phyloP scores from a whole-genome alignment of 495 filamentous ascomycete species.

The Penicillium psychrofluorescens region DNA sequence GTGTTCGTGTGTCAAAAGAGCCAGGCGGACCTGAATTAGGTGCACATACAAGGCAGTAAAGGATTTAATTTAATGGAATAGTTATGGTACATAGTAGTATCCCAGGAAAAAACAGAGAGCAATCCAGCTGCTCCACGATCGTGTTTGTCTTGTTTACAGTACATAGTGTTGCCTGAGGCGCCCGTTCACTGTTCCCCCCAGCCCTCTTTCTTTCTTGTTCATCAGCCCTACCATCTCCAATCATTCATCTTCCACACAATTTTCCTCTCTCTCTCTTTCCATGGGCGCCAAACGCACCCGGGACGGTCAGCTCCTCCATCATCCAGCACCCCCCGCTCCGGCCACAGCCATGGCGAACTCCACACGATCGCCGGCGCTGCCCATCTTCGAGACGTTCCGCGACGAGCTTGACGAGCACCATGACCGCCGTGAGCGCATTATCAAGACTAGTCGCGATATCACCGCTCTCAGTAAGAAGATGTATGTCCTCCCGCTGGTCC shows the following conservation, averaged over 20 bases:
- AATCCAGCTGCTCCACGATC: no score
- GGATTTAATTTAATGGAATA: no score
- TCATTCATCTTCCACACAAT: neutral
- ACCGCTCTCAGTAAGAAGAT: conserved; percentile 96
- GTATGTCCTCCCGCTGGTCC: conserved; percentile 39
- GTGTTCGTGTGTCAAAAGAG: no score
- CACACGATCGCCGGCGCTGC: conserved; percentile 38
- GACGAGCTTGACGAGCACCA: conserved; percentile 90
- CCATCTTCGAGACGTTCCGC: conserved; percentile 81
- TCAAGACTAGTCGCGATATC: conserved; percentile 84
- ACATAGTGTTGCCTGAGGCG: no score
- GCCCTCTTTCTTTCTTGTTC: no score
- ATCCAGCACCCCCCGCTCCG: conserved; percentile 18
- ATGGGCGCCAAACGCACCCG: conserved; percentile 53
- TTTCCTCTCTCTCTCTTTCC: conserved; percentile 1
- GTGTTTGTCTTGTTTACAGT: no score
- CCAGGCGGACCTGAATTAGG: no score
- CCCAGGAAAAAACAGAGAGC: no score
- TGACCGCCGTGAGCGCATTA: conserved; percentile 80
- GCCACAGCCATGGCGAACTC: conserved; percentile 6
- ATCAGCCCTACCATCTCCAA: no score
- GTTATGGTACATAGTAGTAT: no score
- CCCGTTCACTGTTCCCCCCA: no score
- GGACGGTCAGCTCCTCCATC: conserved; percentile 45
- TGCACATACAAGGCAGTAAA: no score